Base-by-base conservation (phyloP, 805 yeast genomes). In the Wickerhamiella australiensis region DNA sequence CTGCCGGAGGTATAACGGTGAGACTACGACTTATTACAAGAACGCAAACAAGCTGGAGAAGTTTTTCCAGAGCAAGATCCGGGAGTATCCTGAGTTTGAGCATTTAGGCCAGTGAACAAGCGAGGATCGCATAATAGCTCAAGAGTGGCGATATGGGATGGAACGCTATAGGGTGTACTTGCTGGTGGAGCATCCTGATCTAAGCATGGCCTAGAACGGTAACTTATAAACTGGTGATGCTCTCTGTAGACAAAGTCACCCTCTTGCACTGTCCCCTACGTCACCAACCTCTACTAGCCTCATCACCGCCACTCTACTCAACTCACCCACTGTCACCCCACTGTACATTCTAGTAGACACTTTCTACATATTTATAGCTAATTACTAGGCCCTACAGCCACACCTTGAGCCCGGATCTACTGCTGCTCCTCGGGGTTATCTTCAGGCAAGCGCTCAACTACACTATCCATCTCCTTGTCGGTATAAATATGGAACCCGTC, bases 11-110 rank as follows among this genome's bases (percentile, higher is more conserved):
- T 92, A 92, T 68, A 92, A 92, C 63, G 85, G 90, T 52, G 97
- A 92, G 60, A 79, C 83, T 33, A 92, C 98, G 3, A 88, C 98
- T 0, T 92, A 92, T 65, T 92, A 74, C 71, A 92, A 92, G 65
- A 87, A 90, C 67, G 98, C 98, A 18, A 85, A 80, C 56, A 85
- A 90, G 63, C 73, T 92, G 59, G 98, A 92, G 66, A 90, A 87
- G 67, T 88, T 87, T 59, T 76, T 92, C 68, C 78, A 78, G 59
- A 67, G 74, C 26, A 87, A 90, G 65, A 73, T 92, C 48, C 82
- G 82, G 62, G 98, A 92, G 60, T 77, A 82, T 53, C 95, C 96
- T 2, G 98, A 92, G 61, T 92, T 87, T 65, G 75, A 95, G 9
- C 90, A 83, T 57, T 72, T 78, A 56, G 78, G 83, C 22, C 21